These are phyloP conservation scores for Trametes pubescens DNA, from an alignment of 1,284 basidiomycete genomes.

Conservation along the genomic window DNA sequence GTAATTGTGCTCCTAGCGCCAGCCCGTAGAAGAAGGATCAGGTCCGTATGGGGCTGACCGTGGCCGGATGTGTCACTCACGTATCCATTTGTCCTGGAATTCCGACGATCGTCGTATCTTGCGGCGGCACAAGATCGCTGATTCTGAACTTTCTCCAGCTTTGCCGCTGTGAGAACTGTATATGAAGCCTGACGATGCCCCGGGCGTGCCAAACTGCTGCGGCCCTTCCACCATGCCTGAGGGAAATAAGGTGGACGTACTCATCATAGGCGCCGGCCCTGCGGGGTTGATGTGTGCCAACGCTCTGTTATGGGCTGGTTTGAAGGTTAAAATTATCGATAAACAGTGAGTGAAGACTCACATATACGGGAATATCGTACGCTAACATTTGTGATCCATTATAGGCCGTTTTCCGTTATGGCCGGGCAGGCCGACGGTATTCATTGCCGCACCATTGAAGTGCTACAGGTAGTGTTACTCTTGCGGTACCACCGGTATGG, in stretches of 20 bases:
- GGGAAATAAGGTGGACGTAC: slow-evolving; percentile 55
- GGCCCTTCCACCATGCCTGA: not conserved
- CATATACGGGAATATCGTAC: not conserved
- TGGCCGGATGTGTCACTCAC: no score
- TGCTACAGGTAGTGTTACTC: slow-evolving; percentile 64
- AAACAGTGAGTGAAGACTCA: slow-evolving; percentile 53
- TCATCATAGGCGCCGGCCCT: slow-evolving; percentile 64
- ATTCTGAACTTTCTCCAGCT: not conserved
- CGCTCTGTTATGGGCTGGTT: slow-evolving; percentile 65
- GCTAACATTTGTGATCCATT: not conserved
- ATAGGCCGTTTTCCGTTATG: slow-evolving; percentile 15
- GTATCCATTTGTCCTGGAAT: no score
- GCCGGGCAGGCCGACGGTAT: slow-evolving; percentile 87
- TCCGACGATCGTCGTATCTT: not conserved
- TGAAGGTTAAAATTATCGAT: slow-evolving; percentile 72
- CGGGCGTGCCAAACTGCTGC: no score
- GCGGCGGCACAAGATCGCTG: no score
- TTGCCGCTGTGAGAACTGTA: not conserved
- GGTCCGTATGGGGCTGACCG: no score
- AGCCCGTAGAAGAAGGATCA: no score
- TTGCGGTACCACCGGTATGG: not conserved
- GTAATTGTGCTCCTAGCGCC: no score
- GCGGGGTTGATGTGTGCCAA: slow-evolving; percentile 71
- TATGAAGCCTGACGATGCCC: not conserved
- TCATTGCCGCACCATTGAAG: slow-evolving; percentile 80